Evolutionary conservation across 106 monocot genomes (phyloP).

Genomic region (Xerophyta viscosa): DNA sequence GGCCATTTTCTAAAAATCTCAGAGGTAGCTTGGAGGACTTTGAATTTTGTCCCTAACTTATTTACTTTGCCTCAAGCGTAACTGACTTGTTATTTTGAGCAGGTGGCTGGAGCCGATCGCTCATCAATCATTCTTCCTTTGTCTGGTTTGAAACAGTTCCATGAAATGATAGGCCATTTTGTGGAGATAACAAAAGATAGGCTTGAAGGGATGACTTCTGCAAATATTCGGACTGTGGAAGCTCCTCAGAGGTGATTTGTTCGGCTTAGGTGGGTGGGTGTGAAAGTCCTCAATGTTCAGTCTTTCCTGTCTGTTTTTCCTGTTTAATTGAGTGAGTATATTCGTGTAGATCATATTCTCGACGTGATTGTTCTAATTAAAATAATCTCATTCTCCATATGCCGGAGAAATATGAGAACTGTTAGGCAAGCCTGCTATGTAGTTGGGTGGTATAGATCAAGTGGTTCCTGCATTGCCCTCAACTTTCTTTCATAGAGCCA

Average conservation of each 20-base stretch:
- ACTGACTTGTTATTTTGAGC: neutral
- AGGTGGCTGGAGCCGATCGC: slow-evolving; percentile 85
- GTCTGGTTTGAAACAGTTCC: slow-evolving; percentile 76
- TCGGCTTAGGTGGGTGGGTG: neutral
- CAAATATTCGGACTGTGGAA: slow-evolving; percentile 57
- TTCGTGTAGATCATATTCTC: neutral
- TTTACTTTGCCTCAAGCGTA: too few species aligned
- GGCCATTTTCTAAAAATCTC: slow-evolving; percentile 92
- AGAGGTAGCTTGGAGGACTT: slow-evolving; percentile 43
- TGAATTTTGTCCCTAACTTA: too few species aligned
- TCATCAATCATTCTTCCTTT: slow-evolving; percentile 84
- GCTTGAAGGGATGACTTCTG: slow-evolving; percentile 46
- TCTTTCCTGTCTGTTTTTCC: neutral
- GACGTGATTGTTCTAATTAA: too few species aligned
- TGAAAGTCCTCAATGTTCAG: neutral
- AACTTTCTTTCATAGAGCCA: too few species aligned
- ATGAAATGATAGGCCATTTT: slow-evolving; percentile 87
- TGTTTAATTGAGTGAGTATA: neutral
- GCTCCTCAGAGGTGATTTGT: slow-evolving; percentile 44
- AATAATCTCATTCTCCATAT: neutral
- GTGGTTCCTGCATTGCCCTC: too few species aligned
- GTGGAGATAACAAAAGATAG: slow-evolving; percentile 78
- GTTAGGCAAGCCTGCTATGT: too few species aligned
- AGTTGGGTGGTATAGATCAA: too few species aligned
- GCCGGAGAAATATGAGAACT: neutral